These are phyloP conservation scores for Brassica rapa DNA, from an alignment of 345 rosid genomes.

Conservation along the genomic window DNA sequence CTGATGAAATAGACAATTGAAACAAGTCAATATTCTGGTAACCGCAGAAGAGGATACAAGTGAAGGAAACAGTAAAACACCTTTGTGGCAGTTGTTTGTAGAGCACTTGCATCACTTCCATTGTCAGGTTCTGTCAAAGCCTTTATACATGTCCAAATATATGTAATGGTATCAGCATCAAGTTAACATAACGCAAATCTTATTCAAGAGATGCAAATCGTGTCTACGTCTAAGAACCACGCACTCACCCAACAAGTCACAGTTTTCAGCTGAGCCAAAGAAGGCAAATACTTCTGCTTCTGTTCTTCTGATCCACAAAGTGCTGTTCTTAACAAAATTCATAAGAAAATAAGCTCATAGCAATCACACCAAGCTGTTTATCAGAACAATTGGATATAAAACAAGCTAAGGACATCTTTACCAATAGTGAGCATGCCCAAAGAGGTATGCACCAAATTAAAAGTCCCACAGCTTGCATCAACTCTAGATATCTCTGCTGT, in stretches of 20 bases:
- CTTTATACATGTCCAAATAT: slow-evolving; percentile 41
- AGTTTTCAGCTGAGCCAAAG: slow-evolving; percentile 69
- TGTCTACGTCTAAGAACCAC: neutral
- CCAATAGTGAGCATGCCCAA: slow-evolving; percentile 97
- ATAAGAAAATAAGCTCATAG: slow-evolving; percentile 14
- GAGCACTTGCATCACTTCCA: slow-evolving; percentile 94
- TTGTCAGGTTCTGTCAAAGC: slow-evolving; percentile 94
- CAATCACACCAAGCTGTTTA: neutral
- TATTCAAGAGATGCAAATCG: slow-evolving; percentile 2
- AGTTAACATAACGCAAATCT: neutral
- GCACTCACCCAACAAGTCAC: slow-evolving; percentile 87
- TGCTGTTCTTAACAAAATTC: slow-evolving; percentile 55
- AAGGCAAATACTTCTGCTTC: slow-evolving; percentile 78
- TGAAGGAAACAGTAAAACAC: slow-evolving; percentile 39
- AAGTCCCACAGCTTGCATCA: slow-evolving; percentile 93
- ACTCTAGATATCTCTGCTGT: slow-evolving; percentile 87
- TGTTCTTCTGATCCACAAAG: slow-evolving; percentile 93
- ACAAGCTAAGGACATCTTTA: slow-evolving; percentile 38
- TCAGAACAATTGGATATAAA: neutral
- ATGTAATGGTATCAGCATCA: slow-evolving; percentile 26
- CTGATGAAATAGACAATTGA: slow-evolving; percentile 38
- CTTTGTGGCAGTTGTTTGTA: slow-evolving; percentile 83
- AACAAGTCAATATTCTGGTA: neutral
- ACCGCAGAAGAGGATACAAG: slow-evolving; percentile 16
- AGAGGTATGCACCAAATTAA: slow-evolving; percentile 85